A percentile compares a stretch with the other conserved stretches of the same genome.
These are phyloP conservation scores for Allium sativum DNA, from an alignment of 106 monocot genomes.

Conservation along the genomic window DNA sequence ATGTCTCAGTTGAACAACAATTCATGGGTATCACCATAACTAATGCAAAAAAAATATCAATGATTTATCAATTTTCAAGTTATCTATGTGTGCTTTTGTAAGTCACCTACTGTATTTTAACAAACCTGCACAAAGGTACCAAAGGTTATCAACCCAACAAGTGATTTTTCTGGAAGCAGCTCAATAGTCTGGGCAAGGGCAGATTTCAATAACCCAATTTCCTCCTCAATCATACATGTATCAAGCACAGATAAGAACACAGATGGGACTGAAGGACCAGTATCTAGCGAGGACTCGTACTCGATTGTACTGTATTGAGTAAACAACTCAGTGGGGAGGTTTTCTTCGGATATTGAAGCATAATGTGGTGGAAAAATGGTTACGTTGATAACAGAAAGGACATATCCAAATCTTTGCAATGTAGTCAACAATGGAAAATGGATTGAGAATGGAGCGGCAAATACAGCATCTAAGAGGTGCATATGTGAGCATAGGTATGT, in stretches of 20 bases:
- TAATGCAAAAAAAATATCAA: too few species aligned
- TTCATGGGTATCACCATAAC: too few species aligned
- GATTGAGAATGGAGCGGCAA: constrained; percentile 81
- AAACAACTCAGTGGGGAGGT: constrained; percentile 81
- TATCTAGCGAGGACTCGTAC: constrained; percentile 40
- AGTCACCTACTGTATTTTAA: background rate
- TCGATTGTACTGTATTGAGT: constrained; percentile 79
- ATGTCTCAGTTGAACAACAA: too few species aligned
- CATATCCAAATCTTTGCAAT: constrained; percentile 81
- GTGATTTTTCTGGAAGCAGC: constrained; percentile 72
- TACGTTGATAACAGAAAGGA: constrained; percentile 91
- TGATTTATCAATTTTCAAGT: too few species aligned
- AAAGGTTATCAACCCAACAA: constrained; percentile 90
- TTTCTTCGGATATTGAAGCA: constrained; percentile 60
- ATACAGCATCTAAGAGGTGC: constrained; percentile 73
- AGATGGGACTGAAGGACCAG: constrained; percentile 35
- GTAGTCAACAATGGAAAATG: constrained; percentile 80
- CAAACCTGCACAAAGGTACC: constrained; percentile 86
- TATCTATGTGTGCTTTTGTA: too few species aligned
- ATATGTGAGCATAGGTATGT: constrained; percentile 64
- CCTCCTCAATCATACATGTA: constrained; percentile 93
- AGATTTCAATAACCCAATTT: constrained; percentile 65
- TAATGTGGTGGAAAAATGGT: constrained; percentile 81
- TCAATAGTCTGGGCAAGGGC: constrained; percentile 81
- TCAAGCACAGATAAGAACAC: constrained; percentile 90